phyloP scores from a whole-genome alignment of 2,329 filamentous ascomycete species.

The Neonectria sp. region DNA sequence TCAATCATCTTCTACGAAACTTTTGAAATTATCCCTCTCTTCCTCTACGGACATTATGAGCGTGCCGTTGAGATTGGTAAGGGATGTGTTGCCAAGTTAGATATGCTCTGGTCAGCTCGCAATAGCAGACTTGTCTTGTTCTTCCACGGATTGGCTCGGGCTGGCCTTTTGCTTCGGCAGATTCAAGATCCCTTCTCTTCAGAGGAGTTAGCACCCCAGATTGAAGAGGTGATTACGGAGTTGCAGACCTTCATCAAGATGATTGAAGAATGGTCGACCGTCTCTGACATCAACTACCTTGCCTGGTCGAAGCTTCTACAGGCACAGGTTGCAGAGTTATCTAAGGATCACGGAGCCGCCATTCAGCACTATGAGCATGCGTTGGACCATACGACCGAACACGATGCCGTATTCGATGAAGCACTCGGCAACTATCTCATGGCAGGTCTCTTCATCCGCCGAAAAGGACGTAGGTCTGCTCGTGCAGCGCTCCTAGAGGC shows the following conservation, averaged over 20 bases:
- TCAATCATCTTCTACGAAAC: conserved; percentile 79
- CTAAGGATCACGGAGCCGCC: conserved; percentile 69
- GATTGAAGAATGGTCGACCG: conserved; percentile 74
- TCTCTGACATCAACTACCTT: conserved; percentile 80
- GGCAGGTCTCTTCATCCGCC: conserved; percentile 78
- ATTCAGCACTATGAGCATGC: conserved; percentile 78
- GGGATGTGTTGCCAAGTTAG: conserved; percentile 61
- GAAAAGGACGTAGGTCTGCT: conserved; percentile 76
- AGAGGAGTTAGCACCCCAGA: conserved; percentile 59
- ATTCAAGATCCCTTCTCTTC: conserved; percentile 63
- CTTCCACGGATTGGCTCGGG: conserved; percentile 72
- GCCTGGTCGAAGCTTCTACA: conserved; percentile 78
- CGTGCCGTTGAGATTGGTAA: conserved; percentile 71
- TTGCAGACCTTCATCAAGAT: conserved; percentile 70
- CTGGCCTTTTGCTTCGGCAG: conserved; percentile 65
- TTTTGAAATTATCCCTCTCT: conserved; percentile 74
- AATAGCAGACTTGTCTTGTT: conserved; percentile 71
- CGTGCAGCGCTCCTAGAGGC: conserved; percentile 78
- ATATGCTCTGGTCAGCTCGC: conserved; percentile 71
- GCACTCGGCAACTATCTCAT: conserved; percentile 82
- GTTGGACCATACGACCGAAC: conserved; percentile 79
- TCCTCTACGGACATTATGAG: conserved; percentile 75
- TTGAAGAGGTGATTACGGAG: conserved; percentile 65
- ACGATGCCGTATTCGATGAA: conserved; percentile 79
- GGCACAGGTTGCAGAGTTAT: conserved; percentile 78